Percentiles rank a stretch among this genome's conserved stretches.
Evolutionary conservation across 331 rosid species (phyloP).

Genomic region (Phaseolus coccineus): DNA sequence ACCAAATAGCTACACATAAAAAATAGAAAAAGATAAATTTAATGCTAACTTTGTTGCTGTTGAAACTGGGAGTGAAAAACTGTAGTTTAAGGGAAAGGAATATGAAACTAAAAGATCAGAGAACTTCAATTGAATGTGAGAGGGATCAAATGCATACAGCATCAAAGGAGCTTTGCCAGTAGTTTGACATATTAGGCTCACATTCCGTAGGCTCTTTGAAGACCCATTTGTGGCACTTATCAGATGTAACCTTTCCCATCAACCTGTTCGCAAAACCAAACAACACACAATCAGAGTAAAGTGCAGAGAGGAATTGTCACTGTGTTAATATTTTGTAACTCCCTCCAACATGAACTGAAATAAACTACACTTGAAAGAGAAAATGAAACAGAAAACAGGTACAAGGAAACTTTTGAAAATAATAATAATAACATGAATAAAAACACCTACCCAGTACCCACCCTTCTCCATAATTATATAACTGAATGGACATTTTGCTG

Average conservation of each 20-base stretch:
- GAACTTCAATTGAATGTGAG: background rate
- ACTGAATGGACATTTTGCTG: conserved; percentile 96
- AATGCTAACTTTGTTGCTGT: conserved; percentile 15
- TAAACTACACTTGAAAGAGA: conserved; percentile 6
- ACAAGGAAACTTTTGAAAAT: background rate
- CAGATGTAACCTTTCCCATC: conserved; percentile 97
- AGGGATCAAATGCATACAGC: conserved; percentile 61
- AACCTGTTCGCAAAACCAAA: conserved; percentile 58
- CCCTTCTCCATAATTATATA: conserved; percentile 99
- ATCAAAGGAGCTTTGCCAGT: conserved; percentile 97
- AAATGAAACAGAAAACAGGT: conserved; percentile 20
- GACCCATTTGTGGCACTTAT: conserved; percentile 98
- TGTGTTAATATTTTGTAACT: background rate
- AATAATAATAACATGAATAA: conserved; percentile 43
- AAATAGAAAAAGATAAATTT: conserved; percentile 22
- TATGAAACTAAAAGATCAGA: background rate
- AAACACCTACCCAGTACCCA: conserved; percentile 95
- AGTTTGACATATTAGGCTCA: conserved; percentile 84
- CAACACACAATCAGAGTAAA: conserved; percentile 42
- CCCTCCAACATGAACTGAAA: conserved; percentile 25
- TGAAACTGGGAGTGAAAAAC: conserved; percentile 27
- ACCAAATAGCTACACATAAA: conserved; percentile 36
- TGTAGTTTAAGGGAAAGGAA: background rate
- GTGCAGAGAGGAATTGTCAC: background rate
- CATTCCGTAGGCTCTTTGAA: conserved; percentile 87